A percentile compares a stretch with the other conserved stretches of the same genome.
Evolutionary conservation across 805 yeast species (phyloP).

Genomic region (Candida alai): DNA sequence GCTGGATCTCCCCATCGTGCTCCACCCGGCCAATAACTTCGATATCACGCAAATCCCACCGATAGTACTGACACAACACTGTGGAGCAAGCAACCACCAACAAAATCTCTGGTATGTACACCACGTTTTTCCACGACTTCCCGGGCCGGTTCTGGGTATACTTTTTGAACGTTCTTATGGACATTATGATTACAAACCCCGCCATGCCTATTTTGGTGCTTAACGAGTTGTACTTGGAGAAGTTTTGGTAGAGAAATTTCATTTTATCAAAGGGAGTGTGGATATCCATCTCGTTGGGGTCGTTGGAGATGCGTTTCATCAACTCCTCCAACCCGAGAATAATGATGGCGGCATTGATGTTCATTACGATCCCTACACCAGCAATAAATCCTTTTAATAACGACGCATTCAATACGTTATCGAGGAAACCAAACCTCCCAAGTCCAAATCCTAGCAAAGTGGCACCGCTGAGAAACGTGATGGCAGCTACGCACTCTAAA

Average conservation of each 20-base stretch:
- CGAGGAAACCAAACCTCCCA: slow-evolving; percentile 74
- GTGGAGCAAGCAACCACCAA: slow-evolving; percentile 65
- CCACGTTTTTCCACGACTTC: slow-evolving; percentile 31
- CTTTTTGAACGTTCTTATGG: slow-evolving; percentile 38
- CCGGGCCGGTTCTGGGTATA: slow-evolving; percentile 12
- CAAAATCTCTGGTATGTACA: slow-evolving; percentile 82
- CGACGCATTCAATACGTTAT: slow-evolving; percentile 38
- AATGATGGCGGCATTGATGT: slow-evolving; percentile 62
- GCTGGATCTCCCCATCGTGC: slow-evolving; percentile 44
- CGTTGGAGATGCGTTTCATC: slow-evolving; percentile 35
- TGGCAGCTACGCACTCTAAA: slow-evolving; percentile 57
- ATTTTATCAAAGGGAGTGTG: slow-evolving; percentile 70
- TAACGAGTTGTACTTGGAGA: slow-evolving; percentile 46
- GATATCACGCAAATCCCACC: slow-evolving; percentile 56
- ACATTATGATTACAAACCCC: slow-evolving; percentile 48
- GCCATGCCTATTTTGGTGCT: slow-evolving; percentile 58
- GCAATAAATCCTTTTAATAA: slow-evolving; percentile 41
- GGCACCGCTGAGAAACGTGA: slow-evolving; percentile 75
- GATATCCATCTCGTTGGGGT: slow-evolving; percentile 32
- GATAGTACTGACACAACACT: slow-evolving; percentile 40
- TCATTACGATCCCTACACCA: slow-evolving; percentile 44
- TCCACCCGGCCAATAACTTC: slow-evolving; percentile 66
- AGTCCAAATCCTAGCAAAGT: slow-evolving; percentile 70
- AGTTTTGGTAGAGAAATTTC: slow-evolving; percentile 50
- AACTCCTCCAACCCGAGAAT: slow-evolving; percentile 61